Evolutionary conservation across 352 stramenopile species (phyloP).

Genomic region (Globisporangium iwayamae): DNA sequence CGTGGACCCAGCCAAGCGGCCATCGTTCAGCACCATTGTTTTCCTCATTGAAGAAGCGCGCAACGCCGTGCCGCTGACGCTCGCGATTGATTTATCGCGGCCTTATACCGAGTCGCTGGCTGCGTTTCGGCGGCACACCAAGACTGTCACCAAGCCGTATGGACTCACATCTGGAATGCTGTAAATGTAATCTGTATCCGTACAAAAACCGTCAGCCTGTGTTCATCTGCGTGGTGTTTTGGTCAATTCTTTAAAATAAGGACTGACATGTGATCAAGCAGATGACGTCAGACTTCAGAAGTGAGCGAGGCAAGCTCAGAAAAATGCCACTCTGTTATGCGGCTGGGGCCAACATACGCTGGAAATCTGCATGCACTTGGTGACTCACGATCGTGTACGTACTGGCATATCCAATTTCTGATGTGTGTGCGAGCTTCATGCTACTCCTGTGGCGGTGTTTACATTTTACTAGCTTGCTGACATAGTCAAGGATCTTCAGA

Average conservation of each 20-base stretch:
- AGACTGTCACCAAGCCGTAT: conserved; percentile 41
- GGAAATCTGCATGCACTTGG: no score
- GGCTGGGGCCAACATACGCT: no score
- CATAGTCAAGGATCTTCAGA: no score
- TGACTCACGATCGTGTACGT: no score
- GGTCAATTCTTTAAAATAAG: not conserved
- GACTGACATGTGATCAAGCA: no score
- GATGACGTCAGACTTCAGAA: no score
- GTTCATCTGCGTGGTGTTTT: not conserved
- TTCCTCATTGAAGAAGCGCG: conserved; percentile 62
- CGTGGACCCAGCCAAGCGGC: conserved; percentile 43
- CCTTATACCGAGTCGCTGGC: conserved; percentile 41
- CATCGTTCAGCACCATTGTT: conserved; percentile 56
- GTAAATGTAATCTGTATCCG: not conserved
- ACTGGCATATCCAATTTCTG: no score
- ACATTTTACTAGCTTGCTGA: no score
- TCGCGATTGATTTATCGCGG: conserved; percentile 55
- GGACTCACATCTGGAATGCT: conserved; percentile 54
- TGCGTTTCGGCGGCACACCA: conserved; percentile 24
- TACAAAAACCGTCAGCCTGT: not conserved
- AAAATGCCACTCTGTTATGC: no score
- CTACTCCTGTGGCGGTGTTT: no score
- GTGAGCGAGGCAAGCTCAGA: no score
- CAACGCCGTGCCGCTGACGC: conserved; percentile 39
- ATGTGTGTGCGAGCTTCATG: no score